Conservation (phyloP, 768 basidiomycete species). For the Termitomyces titanicus region DNA sequence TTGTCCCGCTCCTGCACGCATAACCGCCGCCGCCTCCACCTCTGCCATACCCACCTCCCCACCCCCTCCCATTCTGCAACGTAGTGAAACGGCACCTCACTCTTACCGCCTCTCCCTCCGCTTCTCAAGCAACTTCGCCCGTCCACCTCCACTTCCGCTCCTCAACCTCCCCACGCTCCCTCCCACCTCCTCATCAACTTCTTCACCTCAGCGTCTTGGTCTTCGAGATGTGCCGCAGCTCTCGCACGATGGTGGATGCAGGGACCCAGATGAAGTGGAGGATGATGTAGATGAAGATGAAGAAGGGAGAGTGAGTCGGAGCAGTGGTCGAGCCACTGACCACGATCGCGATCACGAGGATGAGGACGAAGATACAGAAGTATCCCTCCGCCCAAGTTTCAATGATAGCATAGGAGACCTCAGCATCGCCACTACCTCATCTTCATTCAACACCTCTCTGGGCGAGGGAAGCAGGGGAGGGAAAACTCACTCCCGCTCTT, state of each 20-base stretch:
- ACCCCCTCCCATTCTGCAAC: constrained; percentile 8
- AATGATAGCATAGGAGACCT: constrained; percentile 1
- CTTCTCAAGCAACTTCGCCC: constrained; percentile 18
- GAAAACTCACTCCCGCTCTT: constrained; percentile 17
- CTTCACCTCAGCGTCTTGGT: constrained; percentile 18
- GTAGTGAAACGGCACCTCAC: constrained; percentile 9
- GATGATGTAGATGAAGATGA: constrained; percentile 16
- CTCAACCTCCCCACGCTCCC: constrained; percentile 49
- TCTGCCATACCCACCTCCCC: not conserved
- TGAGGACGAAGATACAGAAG: not conserved
- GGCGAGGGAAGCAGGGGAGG: not conserved
- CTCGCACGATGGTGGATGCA: constrained; percentile 19
- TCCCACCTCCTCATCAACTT: constrained; percentile 13
- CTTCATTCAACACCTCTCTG: not conserved
- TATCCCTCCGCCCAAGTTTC: constrained; percentile 4
- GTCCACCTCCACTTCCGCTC: constrained; percentile 33
- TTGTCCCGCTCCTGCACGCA: not conserved
- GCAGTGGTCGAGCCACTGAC: constrained; percentile 1
- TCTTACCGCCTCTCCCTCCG: constrained; percentile 10
- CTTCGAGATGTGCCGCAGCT: constrained; percentile 56
- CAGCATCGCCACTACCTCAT: not conserved
- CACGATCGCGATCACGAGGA: not conserved
- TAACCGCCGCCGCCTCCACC: constrained; percentile 1
- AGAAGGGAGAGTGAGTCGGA: constrained; percentile 7
- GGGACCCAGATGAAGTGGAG: constrained; percentile 3